Conservation (phyloP, 2,329 filamentous ascomycete genomes). For the Colletotrichum cuscutae region DNA sequence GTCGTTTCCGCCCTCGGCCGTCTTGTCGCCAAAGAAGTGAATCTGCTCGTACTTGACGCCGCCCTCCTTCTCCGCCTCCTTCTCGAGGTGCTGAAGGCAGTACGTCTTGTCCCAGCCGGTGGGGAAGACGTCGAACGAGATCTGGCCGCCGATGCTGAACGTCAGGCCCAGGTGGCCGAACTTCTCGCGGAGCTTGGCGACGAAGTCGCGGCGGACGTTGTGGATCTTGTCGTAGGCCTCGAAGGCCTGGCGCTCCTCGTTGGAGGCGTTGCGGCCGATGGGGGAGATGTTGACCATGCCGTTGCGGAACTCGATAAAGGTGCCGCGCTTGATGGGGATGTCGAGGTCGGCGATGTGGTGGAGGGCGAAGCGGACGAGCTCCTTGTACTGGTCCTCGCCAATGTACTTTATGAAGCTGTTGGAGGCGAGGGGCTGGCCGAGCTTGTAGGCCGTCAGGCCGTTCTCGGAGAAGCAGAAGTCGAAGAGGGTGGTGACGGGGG, state of each 20-base stretch:
- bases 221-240: slow-evolving; percentile 83
- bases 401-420: slow-evolving; percentile 93
- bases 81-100: slow-evolving; percentile 88
- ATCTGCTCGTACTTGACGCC: slow-evolving; percentile 85
- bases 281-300: slow-evolving; percentile 91
- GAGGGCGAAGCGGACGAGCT: slow-evolving; percentile 79
- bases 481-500: slow-evolving; percentile 85
- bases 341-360: slow-evolving; percentile 88
- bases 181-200: slow-evolving; percentile 79
- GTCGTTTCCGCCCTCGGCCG: slow-evolving; percentile 90
- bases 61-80: slow-evolving; percentile 76
- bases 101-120: slow-evolving; percentile 99
- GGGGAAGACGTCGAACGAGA: slow-evolving; percentile 98
- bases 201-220: slow-evolving; percentile 80
- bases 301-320: slow-evolving; percentile 89
- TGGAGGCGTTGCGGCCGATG: slow-evolving; percentile 86
- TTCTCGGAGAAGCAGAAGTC: slow-evolving; percentile 99
- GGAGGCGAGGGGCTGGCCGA: slow-evolving; percentile 79
- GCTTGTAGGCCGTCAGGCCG: slow-evolving; percentile 88
- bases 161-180: slow-evolving; percentile 88
- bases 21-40: slow-evolving; percentile 99
- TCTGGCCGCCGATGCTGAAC: slow-evolving; percentile 96
- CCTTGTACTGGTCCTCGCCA: slow-evolving; percentile 85
- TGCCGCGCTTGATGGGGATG: slow-evolving; percentile 84
- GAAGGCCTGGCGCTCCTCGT: slow-evolving; percentile 83